Evolutionary conservation across 495 filamentous ascomycete species (phyloP), one percentile per base, ranked within the genome.

Genomic region (Penicillium herquei): DNA sequence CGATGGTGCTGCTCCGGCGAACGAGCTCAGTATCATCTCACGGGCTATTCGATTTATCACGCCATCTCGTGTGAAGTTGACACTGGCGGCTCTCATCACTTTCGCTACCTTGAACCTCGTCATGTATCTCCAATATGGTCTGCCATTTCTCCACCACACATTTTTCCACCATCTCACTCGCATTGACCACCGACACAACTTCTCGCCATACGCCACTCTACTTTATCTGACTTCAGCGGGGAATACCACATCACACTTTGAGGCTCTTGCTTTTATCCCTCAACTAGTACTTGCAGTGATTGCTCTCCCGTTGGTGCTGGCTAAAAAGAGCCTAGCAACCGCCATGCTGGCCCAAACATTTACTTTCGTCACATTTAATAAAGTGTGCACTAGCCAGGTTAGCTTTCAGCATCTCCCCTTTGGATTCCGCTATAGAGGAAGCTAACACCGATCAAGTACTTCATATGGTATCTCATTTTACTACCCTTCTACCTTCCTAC

Each of bases 261-360:
- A 96, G 61, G 87, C 86, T 0, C 68, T 94, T 14, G 92, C 94
- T 3, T 98, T 98, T 62, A 46, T 96, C 14, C 95, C 93, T 0
- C 94, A 98, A 66, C 72, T 98, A 0, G 61, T 89, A 33, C 79
- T 98, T 26, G 89, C 86, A 0, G 86, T 88, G 2, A 61, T 94
- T 14, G 71, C 86, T 1, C 85, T 98, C 41, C 95, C 94, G 3
- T 67, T 94, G 0, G 78, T 81, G 3, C 70, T 94, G n/a, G 90
- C 90, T 7, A 96, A 93, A 70, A 88, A 83, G 65, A 84, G 89
- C 63, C 79, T 98, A 0, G 78, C 94, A 1, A 81, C 86, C 1
- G 82, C 92, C n/a, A 90, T 98, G 85, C 81, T 98, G n/a, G 91
- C 90, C n/a, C 94, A 98, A 73, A 98, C 95, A 0, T 96, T 97